Percentiles rank a stretch among this genome's conserved stretches.
These are phyloP conservation scores for Talaromyces adpressus DNA, from an alignment of 495 filamentous ascomycete genomes.

Conservation along the genomic window DNA sequence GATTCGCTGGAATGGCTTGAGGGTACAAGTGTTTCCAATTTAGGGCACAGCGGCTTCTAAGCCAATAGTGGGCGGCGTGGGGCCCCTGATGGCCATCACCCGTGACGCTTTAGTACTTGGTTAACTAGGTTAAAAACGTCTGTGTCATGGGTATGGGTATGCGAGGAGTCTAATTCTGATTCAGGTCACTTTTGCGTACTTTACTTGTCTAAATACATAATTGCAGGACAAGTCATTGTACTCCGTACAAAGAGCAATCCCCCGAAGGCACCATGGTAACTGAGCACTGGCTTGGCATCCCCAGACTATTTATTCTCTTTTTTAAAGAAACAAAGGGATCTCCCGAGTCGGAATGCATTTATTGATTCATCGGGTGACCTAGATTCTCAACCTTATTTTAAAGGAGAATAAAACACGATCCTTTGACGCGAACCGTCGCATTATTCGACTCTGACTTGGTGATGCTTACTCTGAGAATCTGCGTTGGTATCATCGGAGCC, in stretches of 20 bases:
- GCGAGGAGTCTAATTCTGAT: slow-evolving; percentile 1
- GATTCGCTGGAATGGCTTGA: not conserved
- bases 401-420: not conserved
- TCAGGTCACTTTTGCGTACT: not conserved
- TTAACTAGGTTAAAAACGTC: too few relatives aligned
- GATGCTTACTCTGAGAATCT: not conserved
- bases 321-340: not conserved
- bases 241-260: not conserved
- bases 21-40: slow-evolving; percentile 5
- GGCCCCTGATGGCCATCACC: not conserved
- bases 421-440: not conserved
- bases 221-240: not conserved
- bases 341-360: not conserved
- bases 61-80: not conserved
- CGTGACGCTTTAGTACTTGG: slow-evolving; percentile 1
- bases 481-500: not conserved
- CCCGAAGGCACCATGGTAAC: not conserved
- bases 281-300: slow-evolving; percentile 1
- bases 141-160: slow-evolving; percentile 7
- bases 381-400: not conserved
- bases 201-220: not conserved
- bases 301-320: not conserved
- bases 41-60: slow-evolving; percentile 6
- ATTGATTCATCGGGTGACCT: not conserved
- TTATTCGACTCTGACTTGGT: not conserved